Base-by-base conservation (phyloP, 495 filamentous ascomycete species). In the Hypoxylon cercidicola region DNA sequence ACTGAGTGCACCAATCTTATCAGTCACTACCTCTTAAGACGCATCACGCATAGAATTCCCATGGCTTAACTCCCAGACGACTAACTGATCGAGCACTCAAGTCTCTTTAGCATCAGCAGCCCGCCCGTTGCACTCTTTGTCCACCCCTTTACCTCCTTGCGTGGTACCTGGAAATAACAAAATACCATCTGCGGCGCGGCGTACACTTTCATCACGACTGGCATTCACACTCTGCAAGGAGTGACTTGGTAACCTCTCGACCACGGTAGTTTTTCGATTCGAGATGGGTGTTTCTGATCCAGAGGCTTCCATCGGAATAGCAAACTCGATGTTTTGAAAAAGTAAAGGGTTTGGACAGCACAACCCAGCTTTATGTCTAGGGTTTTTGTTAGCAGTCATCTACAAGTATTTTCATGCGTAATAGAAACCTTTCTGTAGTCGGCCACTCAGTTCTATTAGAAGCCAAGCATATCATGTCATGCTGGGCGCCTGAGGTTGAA, bases 291-390 rank as follows among this genome's bases (percentile, higher is more conserved):
- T 57, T 21, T 62, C 43, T 9, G 34, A 18, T 23, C 37, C 48
- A 7, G 55, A 47, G 28, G 39, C 30, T 54, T 58, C 68, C 15
- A n/a, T 25, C 16, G 60, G 59, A 4, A 51, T 44, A 1, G 64
- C 55, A 46, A 73, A 73, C 39, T 71, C 58, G 4, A 73, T 59
- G 45, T 73, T 73, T 23, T 49, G 19, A 34, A 71, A 73, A 10
- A 73, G 59, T 10, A 30, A 39, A 40, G 52, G 39, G 58, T 64
- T 52, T 16, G 23, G 37, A 30, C 45, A 32, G 21, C 40, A 43
- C 20, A 48, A 34, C n/a, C 28, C 46, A 30, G 34, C 21, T 32
- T 45, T 66, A 58, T 49, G 34, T n/a, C 60, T 56, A 52, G 4
- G 44, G 2, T 11, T 44, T 2, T 28, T 13, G 28, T 60, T n/a